phyloP scores from a whole-genome alignment of 306 rosid genomes.

The Prunus fruticosa region DNA sequence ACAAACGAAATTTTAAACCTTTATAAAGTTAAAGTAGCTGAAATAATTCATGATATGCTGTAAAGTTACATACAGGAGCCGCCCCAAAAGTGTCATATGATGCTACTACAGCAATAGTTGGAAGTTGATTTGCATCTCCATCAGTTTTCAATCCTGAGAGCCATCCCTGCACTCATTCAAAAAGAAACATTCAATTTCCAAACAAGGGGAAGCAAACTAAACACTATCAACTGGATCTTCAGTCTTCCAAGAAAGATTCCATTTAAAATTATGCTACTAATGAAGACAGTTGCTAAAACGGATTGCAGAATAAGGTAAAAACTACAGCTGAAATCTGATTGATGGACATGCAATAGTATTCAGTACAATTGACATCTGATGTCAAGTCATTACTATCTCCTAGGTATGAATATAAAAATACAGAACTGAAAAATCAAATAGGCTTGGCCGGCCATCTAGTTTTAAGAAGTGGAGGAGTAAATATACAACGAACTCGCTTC shows the following conservation, averaged over 20 bases:
- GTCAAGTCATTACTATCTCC: neutral
- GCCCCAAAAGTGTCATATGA: conserved; percentile 99
- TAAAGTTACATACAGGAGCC: conserved; percentile 74
- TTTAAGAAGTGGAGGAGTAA: neutral
- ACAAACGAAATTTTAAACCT: conserved; percentile 21
- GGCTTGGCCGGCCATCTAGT: neutral
- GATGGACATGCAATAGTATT: neutral
- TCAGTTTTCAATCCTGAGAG: conserved; percentile 85
- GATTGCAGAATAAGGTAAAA: neutral
- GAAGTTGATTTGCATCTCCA: conserved; percentile 85
- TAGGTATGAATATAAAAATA: neutral
- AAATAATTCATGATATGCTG: conserved; percentile 17
- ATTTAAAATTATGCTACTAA: neutral
- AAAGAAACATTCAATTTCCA: neutral
- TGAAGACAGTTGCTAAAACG: neutral
- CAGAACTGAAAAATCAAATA: neutral
- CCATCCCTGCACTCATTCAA: conserved; percentile 79
- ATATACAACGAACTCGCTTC: neutral
- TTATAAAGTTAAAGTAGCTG: conserved; percentile 20
- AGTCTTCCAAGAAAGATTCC: neutral
- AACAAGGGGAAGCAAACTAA: conserved; percentile 1
- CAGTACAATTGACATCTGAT: neutral
- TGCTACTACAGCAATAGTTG: conserved; percentile 96
- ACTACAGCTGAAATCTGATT: neutral
- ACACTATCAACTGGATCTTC: neutral